phyloP scores from a whole-genome alignment of 345 rosid species.

The Cardamine resedifolia region DNA sequence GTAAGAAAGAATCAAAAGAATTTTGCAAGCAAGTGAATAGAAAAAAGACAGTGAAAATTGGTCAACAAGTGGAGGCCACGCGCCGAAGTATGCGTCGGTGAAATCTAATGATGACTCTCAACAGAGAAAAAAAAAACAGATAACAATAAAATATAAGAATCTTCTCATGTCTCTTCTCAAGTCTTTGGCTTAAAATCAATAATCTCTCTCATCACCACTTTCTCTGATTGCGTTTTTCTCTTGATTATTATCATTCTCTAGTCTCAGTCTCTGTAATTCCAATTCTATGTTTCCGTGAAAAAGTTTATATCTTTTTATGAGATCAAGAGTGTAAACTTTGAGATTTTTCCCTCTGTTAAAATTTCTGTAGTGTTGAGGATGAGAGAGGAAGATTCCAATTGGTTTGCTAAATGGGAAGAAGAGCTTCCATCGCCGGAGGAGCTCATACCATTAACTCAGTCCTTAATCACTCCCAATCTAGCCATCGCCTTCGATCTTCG shows the following conservation, averaged over 20 bases:
- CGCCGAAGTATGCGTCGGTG: slow-evolving; percentile 38
- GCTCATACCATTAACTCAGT: slow-evolving; percentile 84
- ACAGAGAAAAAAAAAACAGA: slow-evolving; percentile 6
- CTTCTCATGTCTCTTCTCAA: slow-evolving; percentile 35
- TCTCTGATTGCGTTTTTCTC: slow-evolving; percentile 14
- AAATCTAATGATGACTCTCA: slow-evolving; percentile 32
- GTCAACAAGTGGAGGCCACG: slow-evolving; percentile 29
- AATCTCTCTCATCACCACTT: slow-evolving; percentile 20
- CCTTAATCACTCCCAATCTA: slow-evolving; percentile 90
- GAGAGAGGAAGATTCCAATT: slow-evolving; percentile 79
- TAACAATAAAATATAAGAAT: slow-evolving; percentile 28
- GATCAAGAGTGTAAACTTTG: not conserved
- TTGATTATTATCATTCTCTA: not conserved
- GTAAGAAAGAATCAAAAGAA: not conserved
- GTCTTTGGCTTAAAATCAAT: slow-evolving; percentile 36
- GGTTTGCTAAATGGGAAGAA: slow-evolving; percentile 90
- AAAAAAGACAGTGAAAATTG: not conserved
- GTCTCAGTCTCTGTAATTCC: slow-evolving; percentile 1
- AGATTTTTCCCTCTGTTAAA: not conserved
- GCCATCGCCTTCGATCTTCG: slow-evolving; percentile 86
- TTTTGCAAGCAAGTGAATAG: slow-evolving; percentile 7
- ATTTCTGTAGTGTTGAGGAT: slow-evolving; percentile 22
- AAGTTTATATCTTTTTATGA: not conserved
- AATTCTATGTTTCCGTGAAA: not conserved
- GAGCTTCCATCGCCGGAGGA: slow-evolving; percentile 87